Conservation (phyloP, 768 basidiomycete species). For the Pholiota molesta region DNA sequence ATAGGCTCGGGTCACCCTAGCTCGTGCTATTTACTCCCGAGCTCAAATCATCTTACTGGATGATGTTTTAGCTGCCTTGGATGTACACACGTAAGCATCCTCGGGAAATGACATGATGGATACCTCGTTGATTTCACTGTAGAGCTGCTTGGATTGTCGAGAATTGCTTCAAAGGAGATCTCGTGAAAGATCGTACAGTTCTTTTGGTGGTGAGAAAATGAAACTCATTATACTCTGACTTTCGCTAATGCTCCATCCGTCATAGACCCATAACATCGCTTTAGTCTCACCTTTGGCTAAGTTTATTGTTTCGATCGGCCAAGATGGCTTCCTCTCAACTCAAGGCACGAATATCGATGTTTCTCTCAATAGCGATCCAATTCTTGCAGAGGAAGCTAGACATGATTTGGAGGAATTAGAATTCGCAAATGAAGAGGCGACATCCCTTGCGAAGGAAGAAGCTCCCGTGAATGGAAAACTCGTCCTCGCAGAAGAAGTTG, state of each 20-base stretch:
- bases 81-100: slow-evolving; percentile 34
- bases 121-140: neutral
- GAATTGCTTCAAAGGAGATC: slow-evolving; percentile 75
- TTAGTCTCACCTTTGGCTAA: slow-evolving; percentile 52
- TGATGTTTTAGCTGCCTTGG: slow-evolving; percentile 71
- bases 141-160: slow-evolving; percentile 47
- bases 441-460: slow-evolving; percentile 21
- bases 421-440: slow-evolving; percentile 22
- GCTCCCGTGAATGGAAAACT: slow-evolving; percentile 50
- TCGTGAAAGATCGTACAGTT: slow-evolving; percentile 74
- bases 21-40: slow-evolving; percentile 48
- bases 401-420: slow-evolving; percentile 30
- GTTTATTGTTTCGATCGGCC: slow-evolving; percentile 56
- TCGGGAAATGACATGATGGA: neutral
- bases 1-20: slow-evolving; percentile 50
- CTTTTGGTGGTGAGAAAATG: slow-evolving; percentile 62
- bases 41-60: slow-evolving; percentile 70
- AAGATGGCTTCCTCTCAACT: slow-evolving; percentile 52
- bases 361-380: slow-evolving; percentile 41
- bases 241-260: neutral
- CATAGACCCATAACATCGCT: slow-evolving; percentile 48
- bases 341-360: slow-evolving; percentile 48
- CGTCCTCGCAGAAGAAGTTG: slow-evolving; percentile 63
- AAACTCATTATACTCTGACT: neutral
- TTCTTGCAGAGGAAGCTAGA: slow-evolving; percentile 33